Evolutionary conservation across 2,329 filamentous ascomycete species (phyloP).

Genomic region (Chrysosporium keratinophilum): DNA sequence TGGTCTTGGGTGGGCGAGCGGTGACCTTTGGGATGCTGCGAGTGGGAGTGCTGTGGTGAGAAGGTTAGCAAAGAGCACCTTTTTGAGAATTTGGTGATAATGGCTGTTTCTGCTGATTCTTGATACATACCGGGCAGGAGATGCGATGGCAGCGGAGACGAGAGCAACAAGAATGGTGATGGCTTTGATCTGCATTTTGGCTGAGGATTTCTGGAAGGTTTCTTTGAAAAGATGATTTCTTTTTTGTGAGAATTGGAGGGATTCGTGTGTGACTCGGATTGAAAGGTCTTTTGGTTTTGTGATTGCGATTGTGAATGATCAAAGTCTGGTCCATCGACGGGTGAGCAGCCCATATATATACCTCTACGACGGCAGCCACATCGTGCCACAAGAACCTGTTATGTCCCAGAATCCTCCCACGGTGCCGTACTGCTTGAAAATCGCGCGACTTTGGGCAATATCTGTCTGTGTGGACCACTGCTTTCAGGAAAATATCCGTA

Average conservation of each 20-base stretch:
- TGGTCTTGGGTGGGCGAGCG: neutral
- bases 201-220: neutral
- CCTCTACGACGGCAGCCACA: neutral
- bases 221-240: neutral
- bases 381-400: neutral
- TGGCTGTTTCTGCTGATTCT: neutral
- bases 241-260: neutral
- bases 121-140: constrained; percentile 3
- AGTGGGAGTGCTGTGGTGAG: neutral
- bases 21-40: neutral
- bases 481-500: constrained; percentile 1
- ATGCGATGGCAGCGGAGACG: neutral
- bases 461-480: neutral
- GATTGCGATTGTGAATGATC: neutral
- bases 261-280: neutral
- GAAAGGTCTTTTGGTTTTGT: neutral
- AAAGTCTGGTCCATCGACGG: neutral
- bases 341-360: constrained; percentile 1
- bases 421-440: neutral
- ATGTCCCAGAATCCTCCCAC: neutral
- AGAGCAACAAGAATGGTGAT: neutral
- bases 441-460: neutral
- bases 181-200: constrained; percentile 5
- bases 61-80: neutral
- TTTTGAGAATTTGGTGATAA: neutral